Percentiles rank a stretch among this genome's conserved stretches.
Conservation (phyloP, 2,329 filamentous ascomycete genomes). For the Colletotrichum eleusines region DNA sequence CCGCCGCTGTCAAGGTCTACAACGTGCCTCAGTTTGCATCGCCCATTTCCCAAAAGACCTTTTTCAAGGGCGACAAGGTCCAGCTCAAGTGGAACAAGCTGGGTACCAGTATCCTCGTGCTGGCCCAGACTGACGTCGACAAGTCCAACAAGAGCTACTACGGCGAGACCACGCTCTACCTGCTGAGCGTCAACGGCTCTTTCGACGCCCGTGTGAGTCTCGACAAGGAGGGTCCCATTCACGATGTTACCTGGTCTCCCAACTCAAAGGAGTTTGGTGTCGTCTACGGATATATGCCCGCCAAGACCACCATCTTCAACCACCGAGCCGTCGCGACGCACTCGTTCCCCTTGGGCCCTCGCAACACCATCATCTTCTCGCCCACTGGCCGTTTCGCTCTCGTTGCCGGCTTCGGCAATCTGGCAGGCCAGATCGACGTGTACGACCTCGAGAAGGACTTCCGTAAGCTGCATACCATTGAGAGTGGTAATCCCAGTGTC, state of each 20-base stretch:
- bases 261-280: slow-evolving; percentile 98
- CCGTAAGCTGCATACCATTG: slow-evolving; percentile 90
- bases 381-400: slow-evolving; percentile 93
- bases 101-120: slow-evolving; percentile 90
- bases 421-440: slow-evolving; percentile 97
- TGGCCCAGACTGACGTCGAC: slow-evolving; percentile 98
- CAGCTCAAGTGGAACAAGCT: slow-evolving; percentile 97
- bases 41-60: slow-evolving; percentile 95
- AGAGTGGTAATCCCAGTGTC: slow-evolving; percentile 94
- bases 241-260: slow-evolving; percentile 98
- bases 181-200: slow-evolving; percentile 89
- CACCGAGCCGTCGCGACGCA: slow-evolving; percentile 84
- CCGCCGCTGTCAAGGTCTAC: slow-evolving; percentile 93
- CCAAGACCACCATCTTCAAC: slow-evolving; percentile 98
- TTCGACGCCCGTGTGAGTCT: slow-evolving; percentile 93
- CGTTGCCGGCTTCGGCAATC: slow-evolving; percentile 95
- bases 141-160: slow-evolving; percentile 99
- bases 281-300: slow-evolving; percentile 98
- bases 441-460: slow-evolving; percentile 97
- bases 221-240: slow-evolving; percentile 97
- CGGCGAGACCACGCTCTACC: slow-evolving; percentile 96
- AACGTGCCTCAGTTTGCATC: slow-evolving; percentile 87
- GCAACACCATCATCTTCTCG: slow-evolving; percentile 96
- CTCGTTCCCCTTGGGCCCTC: slow-evolving; percentile 86
- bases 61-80: slow-evolving; percentile 99